Evolutionary conservation across 2,329 filamentous ascomycete species (phyloP), one percentile per base, ranked within the genome.

Genomic region (Lecanosticta acicola): DNA sequence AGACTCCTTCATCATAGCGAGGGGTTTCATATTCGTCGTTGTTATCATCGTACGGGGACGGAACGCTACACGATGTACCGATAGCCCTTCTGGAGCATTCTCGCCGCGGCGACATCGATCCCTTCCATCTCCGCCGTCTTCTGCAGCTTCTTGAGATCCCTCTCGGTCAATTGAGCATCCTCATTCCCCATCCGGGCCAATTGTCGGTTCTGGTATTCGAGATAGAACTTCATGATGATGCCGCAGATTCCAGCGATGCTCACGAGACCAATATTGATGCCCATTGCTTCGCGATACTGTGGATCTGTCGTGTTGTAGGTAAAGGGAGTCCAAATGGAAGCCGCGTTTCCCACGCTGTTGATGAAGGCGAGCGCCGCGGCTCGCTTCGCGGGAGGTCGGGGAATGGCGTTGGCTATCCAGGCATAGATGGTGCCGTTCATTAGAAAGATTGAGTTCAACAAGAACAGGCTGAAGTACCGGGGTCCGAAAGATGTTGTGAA

Each of bases 391-490:
- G 85, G 83, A 3, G 87, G 86, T 3, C 85, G 78, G 0, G 85
- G 85, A 41, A 91, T 74, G 1, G 81, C 84, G 61, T 85, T 87
- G 38, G 77, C 80, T 53, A 90, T 87, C 86, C 86, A 93, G 2
- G 81, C 84, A 59, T 81, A 87, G 39, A 79, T 57, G 3, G 73
- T 76, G 26, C 71, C 72, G 63, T 77, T 76, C 61, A 74, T 74
- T 13, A 73, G 69, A 53, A 79, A 79, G 46, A 79, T 69, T 53
- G 79, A 77, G 51, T 71, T 70, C 66, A 78, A 74, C 32, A 78
- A 63, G 67, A 79, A 79, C 47, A 78, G 65, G 38, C 51, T 54
- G 62, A 78, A 74, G 64, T 79, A 81, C 14, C 73, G 70, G 0
- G 76, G 69, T 0, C 73, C 76, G 44, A 80, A 79, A 21, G 56